phyloP scores from a whole-genome alignment of 2,329 filamentous ascomycete species.

The Daldinia sp. region DNA sequence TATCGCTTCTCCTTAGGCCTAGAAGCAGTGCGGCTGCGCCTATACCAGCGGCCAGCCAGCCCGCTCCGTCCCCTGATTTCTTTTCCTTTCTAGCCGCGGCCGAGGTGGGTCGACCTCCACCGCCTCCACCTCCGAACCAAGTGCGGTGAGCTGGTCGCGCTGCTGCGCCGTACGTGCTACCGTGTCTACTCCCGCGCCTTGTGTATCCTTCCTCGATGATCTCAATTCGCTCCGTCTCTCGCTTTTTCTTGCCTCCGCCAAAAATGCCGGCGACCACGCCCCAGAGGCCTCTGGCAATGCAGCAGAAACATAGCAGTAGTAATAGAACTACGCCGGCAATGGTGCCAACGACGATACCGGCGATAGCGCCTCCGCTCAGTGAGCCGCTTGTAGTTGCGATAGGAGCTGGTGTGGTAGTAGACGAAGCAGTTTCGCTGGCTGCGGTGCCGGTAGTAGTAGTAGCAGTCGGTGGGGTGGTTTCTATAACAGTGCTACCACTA shows the following conservation, averaged over 20 bases:
- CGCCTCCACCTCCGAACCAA: slow-evolving; percentile 61
- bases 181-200: slow-evolving; percentile 57
- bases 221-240: slow-evolving; percentile 63
- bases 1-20: slow-evolving; percentile 59
- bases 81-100: slow-evolving; percentile 55
- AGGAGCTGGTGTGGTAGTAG: slow-evolving; percentile 55
- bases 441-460: slow-evolving; percentile 64
- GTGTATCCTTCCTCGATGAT: slow-evolving; percentile 70
- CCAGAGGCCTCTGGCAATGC: slow-evolving; percentile 70
- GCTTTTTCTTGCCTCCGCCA: slow-evolving; percentile 60
- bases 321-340: slow-evolving; percentile 73
- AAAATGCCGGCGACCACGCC: slow-evolving; percentile 67
- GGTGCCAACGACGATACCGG: slow-evolving; percentile 80
- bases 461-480: slow-evolving; percentile 52
- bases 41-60: slow-evolving; percentile 63
- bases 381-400: slow-evolving; percentile 52
- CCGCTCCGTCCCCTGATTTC: slow-evolving; percentile 55
- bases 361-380: slow-evolving; percentile 77
- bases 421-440: slow-evolving; percentile 61
- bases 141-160: slow-evolving; percentile 63
- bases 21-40: slow-evolving; percentile 62
- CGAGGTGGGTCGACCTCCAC: slow-evolving; percentile 52
- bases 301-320: slow-evolving; percentile 77
- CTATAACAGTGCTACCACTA: slow-evolving; percentile 55
- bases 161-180: slow-evolving; percentile 50